Base-by-base conservation (phyloP, 148 eudicot species). In the Diospyros kaki region DNA sequence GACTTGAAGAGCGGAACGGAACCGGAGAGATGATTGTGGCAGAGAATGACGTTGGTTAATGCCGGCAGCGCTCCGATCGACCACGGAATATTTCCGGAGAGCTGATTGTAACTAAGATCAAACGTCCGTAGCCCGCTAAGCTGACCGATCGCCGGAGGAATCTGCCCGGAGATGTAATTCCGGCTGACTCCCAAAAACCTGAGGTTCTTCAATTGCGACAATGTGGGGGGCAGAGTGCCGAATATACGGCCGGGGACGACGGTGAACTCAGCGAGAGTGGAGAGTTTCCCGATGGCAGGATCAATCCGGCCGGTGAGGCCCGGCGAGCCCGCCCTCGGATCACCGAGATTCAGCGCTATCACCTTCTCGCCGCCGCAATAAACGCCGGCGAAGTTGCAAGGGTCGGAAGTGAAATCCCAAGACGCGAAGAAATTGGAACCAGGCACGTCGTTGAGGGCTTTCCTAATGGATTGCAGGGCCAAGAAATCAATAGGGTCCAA, bases 321-420 rank as follows among this genome's bases (percentile, higher is more conserved):
- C 0, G 97, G 89, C 0, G 97, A 89, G 0, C 91, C 93, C 6
- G 98, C 95, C 17, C 85, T 72, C 0, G 89, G 92, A 73, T 90
- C 93, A 44, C 97, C 98, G 52, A 94, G 92, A 58, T 92, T 92
- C n/a, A 94, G 87, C 0, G 97, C 88, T 46, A 86, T 73, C 3
- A 94, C 90, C 41, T 76, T 81, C 38, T 89, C 84, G 11, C 84
- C 87, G 50, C 79, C 83, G 71, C 98, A 94, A 71, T 78, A 84
- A 6, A 94, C 92, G 4, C 97, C 98, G 73, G 88, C 76, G 86
- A 94, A 94, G 67, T 63, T 74, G 71, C 98, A 94, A 0, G 98
- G 98, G 75, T 94, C 96, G 45, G 88, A 63, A 1, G 98, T 92
- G 86, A 94, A 94, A 65, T 94, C 97, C 98, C 97, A 94, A 1